A percentile compares a stretch with the other conserved stretches of the same genome.
Conservation (phyloP, 495 filamentous ascomycete genomes). For the Aspergillus funiculosus region DNA sequence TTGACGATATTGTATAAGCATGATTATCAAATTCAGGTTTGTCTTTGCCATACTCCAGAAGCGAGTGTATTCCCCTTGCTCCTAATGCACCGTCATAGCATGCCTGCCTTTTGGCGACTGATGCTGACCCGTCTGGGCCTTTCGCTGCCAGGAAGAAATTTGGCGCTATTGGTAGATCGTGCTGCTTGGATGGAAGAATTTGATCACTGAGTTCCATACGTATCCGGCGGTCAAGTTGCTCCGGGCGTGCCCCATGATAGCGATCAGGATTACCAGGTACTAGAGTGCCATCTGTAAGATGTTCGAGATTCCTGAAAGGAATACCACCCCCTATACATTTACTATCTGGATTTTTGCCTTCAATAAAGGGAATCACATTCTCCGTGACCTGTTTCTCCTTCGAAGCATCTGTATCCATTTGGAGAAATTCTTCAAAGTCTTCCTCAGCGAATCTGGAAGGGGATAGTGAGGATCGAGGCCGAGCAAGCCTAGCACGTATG, state of each 20-base stretch:
- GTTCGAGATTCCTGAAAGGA: neutral
- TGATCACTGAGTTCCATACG: neutral
- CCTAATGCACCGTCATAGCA: conserved; percentile 5
- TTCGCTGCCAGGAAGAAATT: neutral
- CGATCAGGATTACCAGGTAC: neutral
- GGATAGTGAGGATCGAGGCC: too few species aligned
- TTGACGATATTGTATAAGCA: conserved; percentile 1
- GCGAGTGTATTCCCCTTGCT: neutral
- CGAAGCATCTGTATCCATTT: too few species aligned
- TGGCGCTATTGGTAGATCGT: neutral
- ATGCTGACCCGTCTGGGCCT: neutral
- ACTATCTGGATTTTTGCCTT: too few species aligned
- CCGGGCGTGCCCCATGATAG: neutral
- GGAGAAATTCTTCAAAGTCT: too few species aligned
- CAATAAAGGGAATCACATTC: too few species aligned
- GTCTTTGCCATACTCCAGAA: neutral
- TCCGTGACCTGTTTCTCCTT: too few species aligned
- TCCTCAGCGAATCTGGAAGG: too few species aligned
- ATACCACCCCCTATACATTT: too few species aligned
- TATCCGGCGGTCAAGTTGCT: neutral
- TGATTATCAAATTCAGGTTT: neutral
- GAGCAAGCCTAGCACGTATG: too few species aligned
- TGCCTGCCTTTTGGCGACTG: neutral
- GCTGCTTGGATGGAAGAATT: neutral
- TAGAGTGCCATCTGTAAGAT: neutral